Evolutionary conservation across 805 yeast genomes (phyloP).

Genomic region (Peterozyma xylosa): DNA sequence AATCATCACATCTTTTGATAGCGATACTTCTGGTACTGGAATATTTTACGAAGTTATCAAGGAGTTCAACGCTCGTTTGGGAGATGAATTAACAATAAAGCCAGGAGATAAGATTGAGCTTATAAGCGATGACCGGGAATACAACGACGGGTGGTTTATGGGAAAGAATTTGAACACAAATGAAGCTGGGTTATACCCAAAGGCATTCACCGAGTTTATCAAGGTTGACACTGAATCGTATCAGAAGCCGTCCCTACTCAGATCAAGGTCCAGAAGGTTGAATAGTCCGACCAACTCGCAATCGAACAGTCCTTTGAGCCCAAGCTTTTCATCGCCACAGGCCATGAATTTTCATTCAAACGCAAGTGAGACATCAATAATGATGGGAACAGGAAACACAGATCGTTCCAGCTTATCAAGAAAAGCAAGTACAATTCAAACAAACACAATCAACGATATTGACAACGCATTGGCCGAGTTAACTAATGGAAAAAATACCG

Average conservation of each 20-base stretch:
- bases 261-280: conserved; percentile 55
- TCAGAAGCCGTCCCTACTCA: conserved; percentile 33
- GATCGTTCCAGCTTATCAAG: conserved; percentile 3
- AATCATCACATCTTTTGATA: not conserved
- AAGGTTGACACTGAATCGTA: conserved; percentile 13
- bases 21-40: conserved; percentile 57
- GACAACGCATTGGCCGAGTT: conserved; percentile 67
- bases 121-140: conserved; percentile 87
- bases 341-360: not conserved
- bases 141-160: conserved; percentile 96
- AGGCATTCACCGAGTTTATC: conserved; percentile 66
- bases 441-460: conserved; percentile 57
- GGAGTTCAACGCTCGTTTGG: conserved; percentile 79
- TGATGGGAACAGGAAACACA: conserved; percentile 5
- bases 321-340: conserved; percentile 10
- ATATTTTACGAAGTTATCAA: conserved; percentile 57
- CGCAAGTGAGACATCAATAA: conserved; percentile 2
- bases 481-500: conserved; percentile 14
- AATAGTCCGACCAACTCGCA: conserved; percentile 14
- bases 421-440: conserved; percentile 32
- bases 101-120: conserved; percentile 86
- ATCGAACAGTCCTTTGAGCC: conserved; percentile 7
- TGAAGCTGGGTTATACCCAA: conserved; percentile 85
- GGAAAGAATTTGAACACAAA: conserved; percentile 70
- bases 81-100: conserved; percentile 76